A percentile compares a stretch with the other conserved stretches of the same genome.
phyloP scores from a whole-genome alignment of 2,329 filamentous ascomycete species.

The Pyricularia sp. region DNA sequence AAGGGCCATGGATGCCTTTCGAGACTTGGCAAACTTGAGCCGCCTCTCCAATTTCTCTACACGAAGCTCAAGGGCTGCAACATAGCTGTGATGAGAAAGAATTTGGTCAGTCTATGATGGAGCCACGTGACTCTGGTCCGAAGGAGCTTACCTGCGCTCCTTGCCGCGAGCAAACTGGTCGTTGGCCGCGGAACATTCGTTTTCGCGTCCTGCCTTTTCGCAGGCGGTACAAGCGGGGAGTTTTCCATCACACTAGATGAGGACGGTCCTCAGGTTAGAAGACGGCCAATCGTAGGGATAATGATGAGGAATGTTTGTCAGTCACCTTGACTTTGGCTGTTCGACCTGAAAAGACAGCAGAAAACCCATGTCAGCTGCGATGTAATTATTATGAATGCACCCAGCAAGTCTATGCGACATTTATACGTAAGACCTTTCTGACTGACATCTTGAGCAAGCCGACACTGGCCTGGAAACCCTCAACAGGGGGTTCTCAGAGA shows the following conservation, averaged over 20 bases:
- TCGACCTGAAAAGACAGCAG: conserved; percentile 37
- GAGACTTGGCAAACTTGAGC: conserved; percentile 54
- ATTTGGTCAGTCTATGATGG: neutral
- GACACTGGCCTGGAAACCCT: conserved; percentile 68
- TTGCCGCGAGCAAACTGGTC: conserved; percentile 94
- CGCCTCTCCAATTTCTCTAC: conserved; percentile 78
- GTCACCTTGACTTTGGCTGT: conserved; percentile 80
- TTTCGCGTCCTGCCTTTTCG: conserved; percentile 75
- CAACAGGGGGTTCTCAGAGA: conserved; percentile 42
- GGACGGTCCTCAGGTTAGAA: conserved; percentile 7
- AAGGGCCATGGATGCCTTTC: conserved; percentile 57
- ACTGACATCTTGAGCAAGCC: conserved; percentile 61
- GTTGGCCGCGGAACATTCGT: conserved; percentile 84
- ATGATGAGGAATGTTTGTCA: conserved; percentile 1
- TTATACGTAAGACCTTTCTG: neutral
- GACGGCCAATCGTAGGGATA: neutral
- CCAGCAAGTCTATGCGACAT: neutral
- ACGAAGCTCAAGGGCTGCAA: conserved; percentile 82
- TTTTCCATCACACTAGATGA: conserved; percentile 72
- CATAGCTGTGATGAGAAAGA: conserved; percentile 47
- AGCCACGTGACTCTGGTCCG: neutral
- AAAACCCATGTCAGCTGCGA: neutral
- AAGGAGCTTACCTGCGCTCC: conserved; percentile 58
- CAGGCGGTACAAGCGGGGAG: conserved; percentile 90
- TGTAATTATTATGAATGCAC: neutral